Evolutionary conservation across 169 alveolate species (phyloP), one percentile per base, ranked within the genome.

Genomic region (Plasmodium ovale): DNA sequence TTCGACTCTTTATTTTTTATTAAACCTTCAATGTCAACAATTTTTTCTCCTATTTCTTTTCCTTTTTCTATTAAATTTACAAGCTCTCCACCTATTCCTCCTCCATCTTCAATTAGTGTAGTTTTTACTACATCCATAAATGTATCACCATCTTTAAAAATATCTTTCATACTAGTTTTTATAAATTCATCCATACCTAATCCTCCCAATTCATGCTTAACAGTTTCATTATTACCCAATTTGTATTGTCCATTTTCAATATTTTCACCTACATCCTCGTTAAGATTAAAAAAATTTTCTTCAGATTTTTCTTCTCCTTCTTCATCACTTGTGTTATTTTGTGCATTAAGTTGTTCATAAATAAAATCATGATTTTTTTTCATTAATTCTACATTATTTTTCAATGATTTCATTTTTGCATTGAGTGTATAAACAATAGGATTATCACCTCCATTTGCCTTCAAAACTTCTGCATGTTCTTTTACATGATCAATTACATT

Each of bases 31-130:
- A 60, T 44, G 1, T 59, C 23, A 0, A 25, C 44, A 39, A 77
- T 35, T 47, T 59, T 37, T 0, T 77, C 79, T 39, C 68, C 74
- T 9, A 77, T 39, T 62, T 77, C 88, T 77, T 77, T 77, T 42
- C 88, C 88, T 53, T 77, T 42, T 53, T 60, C 69, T 60, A 77
- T 42, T 12, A 77, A 25, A 16, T 42, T 64, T 14, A 14, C 68
- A 29, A 77, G 23, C 1, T 60, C 88, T 27, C 37, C 54, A 27
- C 59, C 70, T 3, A 42, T 25, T 37, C 35, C 62, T 25, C 37
- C 79, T 44, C 51, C 74, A 16, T 31, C 60, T 42, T 60, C 65
- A 4, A 49, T 33, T 62, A 59, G 21, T 14, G 74, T 14, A 23
- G 14, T 51, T 33, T 74, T 74, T 9, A 77, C 88, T 21, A 42